Conservation (phyloP, 2,329 filamentous ascomycete species). For the Colletotrichum liriopes region DNA sequence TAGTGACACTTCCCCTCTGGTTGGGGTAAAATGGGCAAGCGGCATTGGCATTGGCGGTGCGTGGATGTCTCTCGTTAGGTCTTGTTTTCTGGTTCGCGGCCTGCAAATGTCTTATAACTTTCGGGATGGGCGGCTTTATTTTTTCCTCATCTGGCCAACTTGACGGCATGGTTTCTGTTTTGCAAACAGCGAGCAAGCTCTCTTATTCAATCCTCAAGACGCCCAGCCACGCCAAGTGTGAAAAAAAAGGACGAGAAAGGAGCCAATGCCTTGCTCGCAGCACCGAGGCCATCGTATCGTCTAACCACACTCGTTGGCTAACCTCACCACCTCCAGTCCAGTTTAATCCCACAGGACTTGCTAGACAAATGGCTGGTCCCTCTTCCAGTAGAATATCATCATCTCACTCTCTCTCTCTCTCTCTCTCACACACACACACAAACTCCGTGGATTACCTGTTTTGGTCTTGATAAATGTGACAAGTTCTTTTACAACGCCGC, state of each 20-base stretch:
- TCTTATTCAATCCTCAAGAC: conserved; percentile 1
- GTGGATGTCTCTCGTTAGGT: conserved; percentile 37
- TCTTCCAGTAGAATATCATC: conserved; percentile 2
- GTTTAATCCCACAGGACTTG: conserved; percentile 17
- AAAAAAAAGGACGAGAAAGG: not conserved
- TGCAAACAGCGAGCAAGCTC: conserved; percentile 32
- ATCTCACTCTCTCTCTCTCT: not conserved
- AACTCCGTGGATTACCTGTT: conserved; percentile 33
- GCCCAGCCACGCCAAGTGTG: conserved; percentile 6
- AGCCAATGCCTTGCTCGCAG: conserved; percentile 6
- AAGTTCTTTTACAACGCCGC: conserved; percentile 43
- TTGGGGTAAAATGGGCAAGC: conserved; percentile 17
- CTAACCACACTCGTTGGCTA: conserved; percentile 19
- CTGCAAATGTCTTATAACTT: conserved; percentile 36
- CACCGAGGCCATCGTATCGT: conserved; percentile 11
- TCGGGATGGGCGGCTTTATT: conserved; percentile 30
- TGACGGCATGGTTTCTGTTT: conserved; percentile 18
- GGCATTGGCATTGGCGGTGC: conserved; percentile 35
- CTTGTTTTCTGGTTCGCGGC: conserved; percentile 35
- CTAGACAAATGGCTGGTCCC: conserved; percentile 5
- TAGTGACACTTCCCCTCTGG: conserved; percentile 13
- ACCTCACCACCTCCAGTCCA: conserved; percentile 12
- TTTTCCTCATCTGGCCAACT: conserved; percentile 28
- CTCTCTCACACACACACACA: not conserved
- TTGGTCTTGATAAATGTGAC: conserved; percentile 37